Base-by-base conservation (phyloP, 768 basidiomycete genomes). In the Termitomyces sp. region DNA sequence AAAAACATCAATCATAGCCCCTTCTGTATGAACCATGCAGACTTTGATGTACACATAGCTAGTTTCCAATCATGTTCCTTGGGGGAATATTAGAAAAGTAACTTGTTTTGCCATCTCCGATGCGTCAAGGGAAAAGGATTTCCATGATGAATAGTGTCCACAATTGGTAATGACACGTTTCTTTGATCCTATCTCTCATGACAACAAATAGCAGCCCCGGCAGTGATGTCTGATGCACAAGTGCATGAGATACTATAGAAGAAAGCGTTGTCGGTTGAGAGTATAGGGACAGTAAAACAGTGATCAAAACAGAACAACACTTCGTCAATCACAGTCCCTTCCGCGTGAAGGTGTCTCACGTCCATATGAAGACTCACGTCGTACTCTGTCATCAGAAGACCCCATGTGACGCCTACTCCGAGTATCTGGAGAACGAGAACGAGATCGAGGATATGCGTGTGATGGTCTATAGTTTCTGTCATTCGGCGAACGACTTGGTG, bases 401-500 rank as follows among this genome's bases (percentile, higher is more conserved):
- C 30, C 52, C 30, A 38, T 53, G 12, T 51, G 51, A 45, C 34
- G 56, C 42, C 56, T 55, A 40, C 53, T 54, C 56, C 51, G 56
- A 53, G 46, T 30, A 38, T 55, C 58, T n/a, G 53, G 49, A 38
- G 56, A 53, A 28, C 57, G 62, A 42, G 62, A 59, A 47, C 49
- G 60, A n/a, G 56, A 35, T 11, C 30, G 46, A 15, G n/a, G 37
- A 28, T 40, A 30, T 5, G 19, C 37, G 19, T 17, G 53, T 37
- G 53, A 54, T 1, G n/a, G 12, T 14, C 17, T 19, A 37, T 47
- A 48, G 47, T 56, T 45, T 32, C 51, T 58, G 52, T 60, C 55
- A 53, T 47, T 56, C 28, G 58, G 63, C n/a, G 59, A 60, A 26
- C 40, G 54, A 52, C 59, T 58, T 17, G 42, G 57, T 44, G 58